These are phyloP conservation scores for Camellia oleifera DNA, from an alignment of 179 eudicot species.

Conservation along the genomic window DNA sequence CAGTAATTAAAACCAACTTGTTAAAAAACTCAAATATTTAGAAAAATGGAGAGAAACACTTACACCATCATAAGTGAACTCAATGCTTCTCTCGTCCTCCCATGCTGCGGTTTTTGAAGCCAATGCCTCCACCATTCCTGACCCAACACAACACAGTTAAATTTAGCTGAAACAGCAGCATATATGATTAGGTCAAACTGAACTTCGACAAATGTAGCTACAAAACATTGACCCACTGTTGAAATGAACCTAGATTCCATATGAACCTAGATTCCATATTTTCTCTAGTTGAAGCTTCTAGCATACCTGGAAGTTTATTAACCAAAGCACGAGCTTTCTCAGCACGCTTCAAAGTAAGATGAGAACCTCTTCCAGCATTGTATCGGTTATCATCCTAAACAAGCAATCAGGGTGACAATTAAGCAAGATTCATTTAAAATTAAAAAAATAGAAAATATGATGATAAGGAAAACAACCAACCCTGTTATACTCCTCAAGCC, in stretches of 20 bases:
- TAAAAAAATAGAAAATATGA: neutral
- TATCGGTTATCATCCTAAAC: slow-evolving; percentile 88
- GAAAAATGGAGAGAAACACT: slow-evolving; percentile 29
- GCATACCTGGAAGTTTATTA: slow-evolving; percentile 82
- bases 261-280: neutral
- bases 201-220: neutral
- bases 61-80: slow-evolving; percentile 92
- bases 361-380: slow-evolving; percentile 94
- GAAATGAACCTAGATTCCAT: neutral
- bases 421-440: slow-evolving; percentile 4
- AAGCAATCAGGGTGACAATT: slow-evolving; percentile 11
- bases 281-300: neutral
- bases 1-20: neutral
- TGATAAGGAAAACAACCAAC: slow-evolving; percentile 27
- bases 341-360: slow-evolving; percentile 89
- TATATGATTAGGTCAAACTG: neutral
- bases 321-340: slow-evolving; percentile 91
- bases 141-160: slow-evolving; percentile 9
- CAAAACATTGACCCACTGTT: neutral
- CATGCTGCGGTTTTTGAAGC: slow-evolving; percentile 63
- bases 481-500: slow-evolving; percentile 93
- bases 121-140: slow-evolving; percentile 87
- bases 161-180: neutral
- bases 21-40: neutral
- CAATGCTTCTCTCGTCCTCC: slow-evolving; percentile 76